These are phyloP conservation scores for Eremothecium coryli DNA, from an alignment of 1,139 yeast genomes.

Conservation along the genomic window DNA sequence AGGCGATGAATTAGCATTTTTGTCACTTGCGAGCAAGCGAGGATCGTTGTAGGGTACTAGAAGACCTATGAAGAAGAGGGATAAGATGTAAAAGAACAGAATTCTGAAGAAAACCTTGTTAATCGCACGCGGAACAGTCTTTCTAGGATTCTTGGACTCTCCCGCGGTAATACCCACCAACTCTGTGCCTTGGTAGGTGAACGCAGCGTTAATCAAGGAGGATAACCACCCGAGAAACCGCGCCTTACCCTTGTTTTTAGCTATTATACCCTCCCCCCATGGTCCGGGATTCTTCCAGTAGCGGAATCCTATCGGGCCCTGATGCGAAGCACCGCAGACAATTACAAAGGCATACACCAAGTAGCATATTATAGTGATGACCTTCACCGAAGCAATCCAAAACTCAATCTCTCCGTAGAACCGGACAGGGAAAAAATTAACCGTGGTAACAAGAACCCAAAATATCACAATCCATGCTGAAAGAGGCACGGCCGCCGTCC, in stretches of 20 bases:
- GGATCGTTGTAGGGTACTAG: conserved; percentile 63
- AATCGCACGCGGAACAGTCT: conserved; percentile 69
- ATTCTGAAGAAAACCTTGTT: conserved; percentile 73
- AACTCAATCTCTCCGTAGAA: conserved; percentile 62
- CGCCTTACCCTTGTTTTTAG: conserved; percentile 36
- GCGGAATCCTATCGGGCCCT: conserved; percentile 67
- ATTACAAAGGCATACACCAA: conserved; percentile 56
- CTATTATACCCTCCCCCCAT: conserved; percentile 44
- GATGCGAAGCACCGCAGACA: conserved; percentile 63
- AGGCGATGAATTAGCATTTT: conserved; percentile 61
- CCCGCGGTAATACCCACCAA: conserved; percentile 67
- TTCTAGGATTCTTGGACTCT: conserved; percentile 70
- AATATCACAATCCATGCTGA: conserved; percentile 65
- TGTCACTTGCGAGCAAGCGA: conserved; percentile 26
- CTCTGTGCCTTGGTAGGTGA: conserved; percentile 74
- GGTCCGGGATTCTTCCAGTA: conserved; percentile 63
- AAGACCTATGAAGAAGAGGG: conserved; percentile 63
- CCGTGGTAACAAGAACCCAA: conserved; percentile 43
- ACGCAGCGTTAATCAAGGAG: conserved; percentile 61
- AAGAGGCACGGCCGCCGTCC: conserved; percentile 66
- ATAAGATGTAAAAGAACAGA: conserved; percentile 56
- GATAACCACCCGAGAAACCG: conserved; percentile 55
- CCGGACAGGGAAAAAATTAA: conserved; percentile 54
- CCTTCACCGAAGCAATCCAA: conserved; percentile 59
- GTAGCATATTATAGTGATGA: conserved; percentile 65